Conservation (phyloP, 495 filamentous ascomycete species). For the Neurospora tetrasperma region DNA sequence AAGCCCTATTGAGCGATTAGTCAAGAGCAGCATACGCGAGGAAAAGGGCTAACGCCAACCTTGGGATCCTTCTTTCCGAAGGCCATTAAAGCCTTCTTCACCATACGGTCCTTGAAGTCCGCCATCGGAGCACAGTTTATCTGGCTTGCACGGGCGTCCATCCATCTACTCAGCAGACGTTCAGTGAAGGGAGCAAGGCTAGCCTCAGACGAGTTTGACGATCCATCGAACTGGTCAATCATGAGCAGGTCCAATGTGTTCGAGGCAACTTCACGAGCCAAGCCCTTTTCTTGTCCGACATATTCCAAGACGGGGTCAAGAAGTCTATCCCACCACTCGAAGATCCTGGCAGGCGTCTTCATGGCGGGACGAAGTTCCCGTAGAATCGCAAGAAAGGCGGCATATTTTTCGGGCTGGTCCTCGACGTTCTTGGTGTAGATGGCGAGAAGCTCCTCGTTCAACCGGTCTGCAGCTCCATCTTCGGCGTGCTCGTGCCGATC, state of each 20-base stretch:
- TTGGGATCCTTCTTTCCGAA: constrained; percentile 60
- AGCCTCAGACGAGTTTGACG: constrained; percentile 27
- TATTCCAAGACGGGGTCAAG: constrained; percentile 47
- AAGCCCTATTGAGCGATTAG: constrained; percentile 37
- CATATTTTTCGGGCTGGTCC: constrained; percentile 42
- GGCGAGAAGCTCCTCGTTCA: constrained; percentile 55
- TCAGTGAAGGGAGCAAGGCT: constrained; percentile 38
- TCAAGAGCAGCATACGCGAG: not conserved
- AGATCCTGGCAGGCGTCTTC: constrained; percentile 37
- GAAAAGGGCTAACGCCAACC: constrained; percentile 25
- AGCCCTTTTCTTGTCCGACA: constrained; percentile 45
- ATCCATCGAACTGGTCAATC: constrained; percentile 47
- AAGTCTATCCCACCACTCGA: constrained; percentile 59
- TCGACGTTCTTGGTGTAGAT: constrained; percentile 49
- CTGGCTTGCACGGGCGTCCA: constrained; percentile 38
- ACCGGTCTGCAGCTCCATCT: constrained; percentile 46
- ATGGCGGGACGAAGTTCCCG: constrained; percentile 49
- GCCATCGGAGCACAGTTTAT: constrained; percentile 31
- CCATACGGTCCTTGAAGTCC: constrained; percentile 45
- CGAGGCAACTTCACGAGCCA: constrained; percentile 46
- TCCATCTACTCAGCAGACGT: constrained; percentile 49
- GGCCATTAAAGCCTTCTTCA: constrained; percentile 42
- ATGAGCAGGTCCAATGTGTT: constrained; percentile 46
- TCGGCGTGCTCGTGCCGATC: constrained; percentile 47
- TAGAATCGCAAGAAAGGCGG: constrained; percentile 51